Conservation (phyloP, 2,329 filamentous ascomycete species). For the Penicillium sp. region DNA sequence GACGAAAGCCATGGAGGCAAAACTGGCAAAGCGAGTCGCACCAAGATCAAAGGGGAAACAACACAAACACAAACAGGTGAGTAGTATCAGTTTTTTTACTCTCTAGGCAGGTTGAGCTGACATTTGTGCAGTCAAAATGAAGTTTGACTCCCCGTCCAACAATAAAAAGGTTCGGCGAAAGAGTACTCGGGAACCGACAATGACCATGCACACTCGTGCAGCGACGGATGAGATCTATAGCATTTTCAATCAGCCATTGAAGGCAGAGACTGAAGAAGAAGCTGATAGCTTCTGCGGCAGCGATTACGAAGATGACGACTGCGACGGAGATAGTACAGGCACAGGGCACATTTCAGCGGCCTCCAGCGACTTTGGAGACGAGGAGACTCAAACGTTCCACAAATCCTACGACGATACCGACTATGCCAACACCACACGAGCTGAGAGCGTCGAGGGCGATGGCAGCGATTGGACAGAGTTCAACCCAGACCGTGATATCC, state of each 20-base stretch:
- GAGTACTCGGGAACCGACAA: slow-evolving; percentile 78
- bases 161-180: slow-evolving; percentile 78
- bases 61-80: slow-evolving; percentile 77
- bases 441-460: slow-evolving; percentile 53
- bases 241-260: slow-evolving; percentile 86
- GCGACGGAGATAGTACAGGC: slow-evolving; percentile 79
- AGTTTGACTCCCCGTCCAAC: slow-evolving; percentile 83
- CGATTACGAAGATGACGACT: slow-evolving; percentile 67
- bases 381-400: slow-evolving; percentile 45
- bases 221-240: slow-evolving; percentile 97
- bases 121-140: slow-evolving; percentile 72
- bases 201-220: slow-evolving; percentile 93
- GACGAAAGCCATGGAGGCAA: slow-evolving; percentile 29
- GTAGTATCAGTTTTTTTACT: slow-evolving; percentile 26
- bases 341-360: slow-evolving; percentile 67
- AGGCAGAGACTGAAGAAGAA: slow-evolving; percentile 48
- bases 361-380: slow-evolving; percentile 64
- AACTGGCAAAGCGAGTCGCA: slow-evolving; percentile 59
- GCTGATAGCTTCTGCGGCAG: slow-evolving; percentile 65
- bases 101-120: slow-evolving; percentile 29
- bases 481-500: slow-evolving; percentile 68
- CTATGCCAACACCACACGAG: slow-evolving; percentile 40
- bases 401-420: slow-evolving; percentile 45
- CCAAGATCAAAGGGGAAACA: slow-evolving; percentile 72
- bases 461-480: slow-evolving; percentile 86